Conservation (phyloP, 495 filamentous ascomycete species). For the Neurospora discreta region DNA sequence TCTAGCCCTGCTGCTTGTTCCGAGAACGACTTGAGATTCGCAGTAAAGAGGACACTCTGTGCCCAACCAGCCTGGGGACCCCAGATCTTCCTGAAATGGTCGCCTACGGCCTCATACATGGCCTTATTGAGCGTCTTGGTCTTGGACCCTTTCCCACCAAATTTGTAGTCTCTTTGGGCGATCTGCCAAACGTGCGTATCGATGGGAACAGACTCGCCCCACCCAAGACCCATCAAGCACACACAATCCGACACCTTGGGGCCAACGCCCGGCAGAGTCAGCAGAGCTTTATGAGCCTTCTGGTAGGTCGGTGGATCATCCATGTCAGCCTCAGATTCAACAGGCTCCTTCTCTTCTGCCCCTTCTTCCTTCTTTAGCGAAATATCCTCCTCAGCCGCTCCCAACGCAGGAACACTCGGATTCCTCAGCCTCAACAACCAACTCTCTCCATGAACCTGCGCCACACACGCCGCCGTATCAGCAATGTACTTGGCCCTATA, state of each 20-base stretch:
- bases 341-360: neutral
- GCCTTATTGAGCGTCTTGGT: constrained; percentile 77
- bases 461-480: constrained; percentile 68
- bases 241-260: constrained; percentile 97
- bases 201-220: constrained; percentile 88
- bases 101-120: constrained; percentile 81
- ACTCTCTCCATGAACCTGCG: constrained; percentile 47
- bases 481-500: constrained; percentile 90
- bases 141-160: constrained; percentile 57
- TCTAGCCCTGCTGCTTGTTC: constrained; percentile 38
- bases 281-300: constrained; percentile 68
- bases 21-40: constrained; percentile 78
- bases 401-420: constrained; percentile 55
- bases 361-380: neutral
- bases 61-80: constrained; percentile 94
- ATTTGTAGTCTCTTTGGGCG: constrained; percentile 87
- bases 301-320: constrained; percentile 41
- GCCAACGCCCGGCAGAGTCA: constrained; percentile 75
- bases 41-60: constrained; percentile 92
- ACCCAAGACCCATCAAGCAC: constrained; percentile 93
- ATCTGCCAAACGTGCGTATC: constrained; percentile 99
- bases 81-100: constrained; percentile 86
- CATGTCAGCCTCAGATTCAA: neutral
- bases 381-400: neutral
- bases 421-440: constrained; percentile 74